Evolutionary conservation across 2,329 filamentous ascomycete genomes (phyloP).

Genomic region (Orbilia quercus): DNA sequence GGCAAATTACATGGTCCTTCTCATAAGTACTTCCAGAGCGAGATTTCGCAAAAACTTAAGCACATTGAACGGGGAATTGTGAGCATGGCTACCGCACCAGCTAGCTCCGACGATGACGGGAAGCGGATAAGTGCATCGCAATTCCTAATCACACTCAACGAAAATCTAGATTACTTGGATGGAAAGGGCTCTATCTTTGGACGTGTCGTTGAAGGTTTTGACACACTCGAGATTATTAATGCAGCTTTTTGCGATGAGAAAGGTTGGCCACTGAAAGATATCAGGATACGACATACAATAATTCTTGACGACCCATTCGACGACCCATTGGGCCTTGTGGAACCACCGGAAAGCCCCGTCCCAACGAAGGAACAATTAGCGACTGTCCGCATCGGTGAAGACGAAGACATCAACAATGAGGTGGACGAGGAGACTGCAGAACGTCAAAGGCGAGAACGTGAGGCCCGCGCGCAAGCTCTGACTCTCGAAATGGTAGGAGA

Average conservation of each 20-base stretch:
- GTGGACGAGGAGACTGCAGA: slow-evolving; percentile 84
- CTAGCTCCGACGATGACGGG: slow-evolving; percentile 70
- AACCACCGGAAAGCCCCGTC: slow-evolving; percentile 81
- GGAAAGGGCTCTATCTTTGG: slow-evolving; percentile 95
- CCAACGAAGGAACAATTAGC: slow-evolving; percentile 87
- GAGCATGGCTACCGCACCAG: slow-evolving; percentile 93
- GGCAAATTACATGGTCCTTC: slow-evolving; percentile 77
- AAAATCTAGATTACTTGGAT: slow-evolving; percentile 89
- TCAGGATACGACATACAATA: slow-evolving; percentile 91
- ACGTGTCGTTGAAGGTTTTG: slow-evolving; percentile 94
- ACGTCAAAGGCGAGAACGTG: slow-evolving; percentile 82
- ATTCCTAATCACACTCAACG: slow-evolving; percentile 90
- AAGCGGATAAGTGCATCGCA: slow-evolving; percentile 86
- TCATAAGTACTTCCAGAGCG: slow-evolving; percentile 82
- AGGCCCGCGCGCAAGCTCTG: slow-evolving; percentile 91
- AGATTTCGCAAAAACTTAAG: slow-evolving; percentile 86
- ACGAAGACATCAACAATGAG: slow-evolving; percentile 81
- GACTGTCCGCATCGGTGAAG: slow-evolving; percentile 90
- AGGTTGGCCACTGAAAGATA: slow-evolving; percentile 89
- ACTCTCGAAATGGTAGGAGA: slow-evolving; percentile 98
- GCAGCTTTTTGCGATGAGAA: slow-evolving; percentile 85
- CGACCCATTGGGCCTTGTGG: slow-evolving; percentile 79
- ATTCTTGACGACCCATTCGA: slow-evolving; percentile 91
- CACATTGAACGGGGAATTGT: slow-evolving; percentile 90
- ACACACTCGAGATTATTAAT: slow-evolving; percentile 93